Evolutionary conservation across 2,329 filamentous ascomycete genomes (phyloP), one percentile per base, ranked within the genome.

Genomic region (Zymoseptoria tritici): DNA sequence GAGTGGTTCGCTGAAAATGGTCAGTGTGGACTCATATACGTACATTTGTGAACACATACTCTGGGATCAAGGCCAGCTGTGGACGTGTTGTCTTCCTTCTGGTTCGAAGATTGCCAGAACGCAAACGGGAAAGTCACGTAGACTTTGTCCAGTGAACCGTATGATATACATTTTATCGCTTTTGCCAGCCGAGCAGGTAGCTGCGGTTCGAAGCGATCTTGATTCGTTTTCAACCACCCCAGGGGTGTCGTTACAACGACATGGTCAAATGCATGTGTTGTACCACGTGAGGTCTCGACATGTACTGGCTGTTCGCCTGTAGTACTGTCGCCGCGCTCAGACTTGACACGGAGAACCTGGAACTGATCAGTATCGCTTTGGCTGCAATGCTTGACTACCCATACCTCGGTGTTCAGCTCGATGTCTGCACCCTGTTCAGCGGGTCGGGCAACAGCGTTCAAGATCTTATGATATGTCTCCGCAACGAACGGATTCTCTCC

Each of bases 61-160:
- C 49, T 11, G 21, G 26, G 52, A 29, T 55, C 52, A 52, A 54
- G 49, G 20, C 51, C 51, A 46, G 36, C 36, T 46, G 36, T 16
- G 36, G 36, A 46, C 36, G 36, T 46, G 3, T 16, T n/a, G 36
- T 16, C 36, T 46, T 46, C 16, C 36, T 46, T 46, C 4, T 46
- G 13, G 13, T 11, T 46, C 36, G 13, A 46, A 46, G 36, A 16
- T 46, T 46, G 36, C 91, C 91, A 96, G 72, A 92, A 96, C 0
- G 90, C 85, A 9, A 75, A 78, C 0, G 88, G 85, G 67, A 96
- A 96, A 46, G 82, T 88, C 62, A 72, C 66, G 58, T 69, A 71
- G n/a, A 84, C 84, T 75, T 90, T 90, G 71, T 91, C 88, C 1
- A 91, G 78, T 57, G 83, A 85, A 1, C 88, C 88, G 61, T 89